Evolutionary conservation across 352 stramenopile species (phyloP).

Genomic region (Thalassiosira oceanica): DNA sequence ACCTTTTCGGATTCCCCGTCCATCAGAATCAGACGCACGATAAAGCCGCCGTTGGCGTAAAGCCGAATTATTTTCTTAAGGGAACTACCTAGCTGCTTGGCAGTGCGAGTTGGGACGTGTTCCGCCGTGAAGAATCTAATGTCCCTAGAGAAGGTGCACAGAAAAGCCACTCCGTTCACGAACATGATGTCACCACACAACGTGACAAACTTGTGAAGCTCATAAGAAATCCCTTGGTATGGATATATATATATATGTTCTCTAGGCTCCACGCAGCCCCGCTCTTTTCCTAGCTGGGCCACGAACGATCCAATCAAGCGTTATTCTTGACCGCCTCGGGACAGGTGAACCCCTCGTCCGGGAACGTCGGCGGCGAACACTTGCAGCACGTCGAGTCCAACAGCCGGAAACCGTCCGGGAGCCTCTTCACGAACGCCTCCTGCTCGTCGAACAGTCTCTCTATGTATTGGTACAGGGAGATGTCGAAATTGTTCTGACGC

Average conservation of each 20-base stretch:
- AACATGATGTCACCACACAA: constrained; percentile 53
- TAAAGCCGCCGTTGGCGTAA: constrained; percentile 13
- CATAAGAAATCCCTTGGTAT: constrained; percentile 32
- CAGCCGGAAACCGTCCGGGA: constrained; percentile 54
- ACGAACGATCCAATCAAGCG: too few relatives aligned
- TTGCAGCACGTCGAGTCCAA: constrained; percentile 59
- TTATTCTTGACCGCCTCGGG: constrained; percentile 52
- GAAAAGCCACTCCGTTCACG: constrained; percentile 50
- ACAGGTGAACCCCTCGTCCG: constrained; percentile 52
- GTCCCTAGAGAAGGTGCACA: constrained; percentile 18
- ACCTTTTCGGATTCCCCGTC: constrained; percentile 31
- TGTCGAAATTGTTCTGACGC: constrained; percentile 53
- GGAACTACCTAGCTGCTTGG: background rate
- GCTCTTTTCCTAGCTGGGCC: too few relatives aligned
- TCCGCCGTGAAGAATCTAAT: constrained; percentile 7
- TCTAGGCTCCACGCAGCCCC: too few relatives aligned
- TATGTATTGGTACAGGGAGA: constrained; percentile 49
- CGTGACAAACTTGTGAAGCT: constrained; percentile 28
- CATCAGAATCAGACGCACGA: background rate
- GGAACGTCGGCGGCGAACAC: constrained; percentile 52
- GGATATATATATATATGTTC: too few relatives aligned
- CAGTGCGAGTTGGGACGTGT: constrained; percentile 4
- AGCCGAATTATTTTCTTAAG: background rate
- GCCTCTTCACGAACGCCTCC: constrained; percentile 41
- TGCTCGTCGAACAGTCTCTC: constrained; percentile 51